A percentile compares a stretch with the other conserved stretches of the same genome.
Evolutionary conservation across 2,329 filamentous ascomycete genomes (phyloP).

Genomic region (Curvularia sp.): DNA sequence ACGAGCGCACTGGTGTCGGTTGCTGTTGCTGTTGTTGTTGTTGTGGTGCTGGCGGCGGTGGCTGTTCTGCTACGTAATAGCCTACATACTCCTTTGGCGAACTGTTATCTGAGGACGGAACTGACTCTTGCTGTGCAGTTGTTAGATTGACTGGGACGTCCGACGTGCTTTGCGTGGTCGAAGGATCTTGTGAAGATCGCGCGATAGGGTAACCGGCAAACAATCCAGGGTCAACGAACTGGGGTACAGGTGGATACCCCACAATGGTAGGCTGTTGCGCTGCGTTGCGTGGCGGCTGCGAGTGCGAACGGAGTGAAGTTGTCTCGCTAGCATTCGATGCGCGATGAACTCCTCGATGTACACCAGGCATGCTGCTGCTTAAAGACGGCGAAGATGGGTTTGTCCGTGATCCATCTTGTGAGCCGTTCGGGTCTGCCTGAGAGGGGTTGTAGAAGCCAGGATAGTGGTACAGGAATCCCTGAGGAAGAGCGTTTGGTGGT

Average conservation of each 20-base stretch:
- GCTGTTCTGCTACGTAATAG: slow-evolving; percentile 58
- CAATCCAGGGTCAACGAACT: slow-evolving; percentile 40
- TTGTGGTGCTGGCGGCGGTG: slow-evolving; percentile 9
- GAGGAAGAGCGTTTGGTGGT: slow-evolving; percentile 44
- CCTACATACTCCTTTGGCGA: slow-evolving; percentile 60
- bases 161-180: slow-evolving; percentile 25
- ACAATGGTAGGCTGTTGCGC: slow-evolving; percentile 51
- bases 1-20: slow-evolving; percentile 37
- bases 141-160: slow-evolving; percentile 35
- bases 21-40: slow-evolving; percentile 37
- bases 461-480: slow-evolving; percentile 57
- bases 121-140: slow-evolving; percentile 30
- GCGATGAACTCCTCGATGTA: slow-evolving; percentile 54
- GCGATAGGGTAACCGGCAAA: slow-evolving; percentile 47
- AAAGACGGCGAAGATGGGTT: slow-evolving; percentile 60
- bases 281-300: slow-evolving; percentile 57
- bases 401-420: slow-evolving; percentile 55
- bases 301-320: slow-evolving; percentile 57
- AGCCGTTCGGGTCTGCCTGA: slow-evolving; percentile 45
- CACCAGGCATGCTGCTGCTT: slow-evolving; percentile 53
- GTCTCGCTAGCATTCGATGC: slow-evolving; percentile 55
- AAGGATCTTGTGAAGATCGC: slow-evolving; percentile 43
- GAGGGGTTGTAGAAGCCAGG: slow-evolving; percentile 53
- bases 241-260: slow-evolving; percentile 50
- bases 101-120: slow-evolving; percentile 38